Evolutionary conservation across 1,284 basidiomycete species (phyloP).

Genomic region (Phylloporus sp.): DNA sequence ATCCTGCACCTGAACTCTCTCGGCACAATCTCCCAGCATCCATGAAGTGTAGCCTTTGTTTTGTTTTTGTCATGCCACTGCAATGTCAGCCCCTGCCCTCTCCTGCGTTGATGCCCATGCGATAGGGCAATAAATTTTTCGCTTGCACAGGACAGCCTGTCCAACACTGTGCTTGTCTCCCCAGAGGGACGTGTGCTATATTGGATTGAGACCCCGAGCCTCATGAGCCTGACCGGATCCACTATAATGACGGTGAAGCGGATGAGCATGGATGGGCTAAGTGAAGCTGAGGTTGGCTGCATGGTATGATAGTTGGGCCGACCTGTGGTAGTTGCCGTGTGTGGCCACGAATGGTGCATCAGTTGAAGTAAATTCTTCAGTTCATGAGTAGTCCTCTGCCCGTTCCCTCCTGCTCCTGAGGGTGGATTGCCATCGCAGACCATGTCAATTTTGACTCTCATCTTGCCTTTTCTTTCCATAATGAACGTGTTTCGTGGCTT

Average conservation of each 20-base stretch:
- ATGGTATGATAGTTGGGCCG: slow-evolving; percentile 36
- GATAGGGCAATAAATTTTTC: slow-evolving; percentile 39
- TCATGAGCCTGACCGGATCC: slow-evolving; percentile 6
- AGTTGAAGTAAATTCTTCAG: slow-evolving; percentile 32
- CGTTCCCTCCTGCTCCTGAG: not conserved
- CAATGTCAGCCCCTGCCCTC: slow-evolving; percentile 8
- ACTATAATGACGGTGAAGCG: slow-evolving; percentile 31
- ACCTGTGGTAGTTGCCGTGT: slow-evolving; percentile 32
- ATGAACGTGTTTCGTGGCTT: not conserved
- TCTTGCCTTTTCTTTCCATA: not conserved
- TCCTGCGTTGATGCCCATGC: not conserved
- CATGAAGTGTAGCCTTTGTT: slow-evolving; percentile 7
- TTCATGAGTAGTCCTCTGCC: slow-evolving; percentile 28
- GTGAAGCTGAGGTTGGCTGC: slow-evolving; percentile 31
- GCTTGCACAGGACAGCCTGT: slow-evolving; percentile 35
- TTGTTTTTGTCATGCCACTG: slow-evolving; percentile 15
- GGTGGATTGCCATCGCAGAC: not conserved
- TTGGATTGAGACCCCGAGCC: slow-evolving; percentile 34
- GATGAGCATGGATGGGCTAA: slow-evolving; percentile 31
- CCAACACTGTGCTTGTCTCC: slow-evolving; percentile 35
- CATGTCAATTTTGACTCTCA: slow-evolving; percentile 12
- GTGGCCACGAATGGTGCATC: slow-evolving; percentile 33
- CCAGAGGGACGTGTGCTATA: slow-evolving; percentile 35
- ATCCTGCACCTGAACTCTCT: slow-evolving; percentile 38
- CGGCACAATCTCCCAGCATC: slow-evolving; percentile 30